Evolutionary conservation across 768 basidiomycete species (phyloP).

Genomic region (Mycena alexandri): DNA sequence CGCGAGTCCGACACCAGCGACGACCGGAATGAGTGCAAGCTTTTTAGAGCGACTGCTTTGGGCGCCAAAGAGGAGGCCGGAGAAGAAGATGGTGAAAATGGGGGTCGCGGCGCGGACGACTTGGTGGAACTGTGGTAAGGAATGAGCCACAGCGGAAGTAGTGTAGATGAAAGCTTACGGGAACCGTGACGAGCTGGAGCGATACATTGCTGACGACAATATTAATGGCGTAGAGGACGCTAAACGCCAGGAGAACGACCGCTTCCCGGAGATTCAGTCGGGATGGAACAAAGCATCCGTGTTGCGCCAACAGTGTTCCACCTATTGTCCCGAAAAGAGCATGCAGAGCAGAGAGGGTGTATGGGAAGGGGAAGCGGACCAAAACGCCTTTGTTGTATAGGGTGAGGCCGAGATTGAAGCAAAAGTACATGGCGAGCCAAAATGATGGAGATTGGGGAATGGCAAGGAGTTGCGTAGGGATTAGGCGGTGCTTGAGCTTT

Average conservation of each 20-base stretch:
- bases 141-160: constrained; percentile 10
- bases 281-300: constrained; percentile 70
- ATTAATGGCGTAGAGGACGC: constrained; percentile 92
- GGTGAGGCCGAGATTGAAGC: constrained; percentile 91
- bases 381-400: constrained; percentile 96
- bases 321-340: constrained; percentile 89
- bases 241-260: constrained; percentile 82
- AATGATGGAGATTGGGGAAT: constrained; percentile 47
- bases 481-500: constrained; percentile 25
- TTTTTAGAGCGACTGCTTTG: constrained; percentile 73
- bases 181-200: constrained; percentile 88
- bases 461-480: background rate
- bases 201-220: constrained; percentile 96
- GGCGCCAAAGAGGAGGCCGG: constrained; percentile 74
- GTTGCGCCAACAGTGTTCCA: constrained; percentile 44
- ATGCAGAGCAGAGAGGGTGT: constrained; percentile 93
- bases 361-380: constrained; percentile 94
- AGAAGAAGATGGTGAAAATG: constrained; percentile 89
- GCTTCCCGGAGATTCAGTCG: constrained; percentile 65
- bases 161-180: constrained; percentile 64
- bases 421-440: constrained; percentile 89
- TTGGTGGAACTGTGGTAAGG: constrained; percentile 85
- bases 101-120: constrained; percentile 95
- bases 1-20: constrained; percentile 93
- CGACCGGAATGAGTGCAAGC: constrained; percentile 84